A percentile compares a stretch with the other conserved stretches of the same genome.
Evolutionary conservation across 1,139 yeast species (phyloP).

Genomic region (Candida frijolesensis): DNA sequence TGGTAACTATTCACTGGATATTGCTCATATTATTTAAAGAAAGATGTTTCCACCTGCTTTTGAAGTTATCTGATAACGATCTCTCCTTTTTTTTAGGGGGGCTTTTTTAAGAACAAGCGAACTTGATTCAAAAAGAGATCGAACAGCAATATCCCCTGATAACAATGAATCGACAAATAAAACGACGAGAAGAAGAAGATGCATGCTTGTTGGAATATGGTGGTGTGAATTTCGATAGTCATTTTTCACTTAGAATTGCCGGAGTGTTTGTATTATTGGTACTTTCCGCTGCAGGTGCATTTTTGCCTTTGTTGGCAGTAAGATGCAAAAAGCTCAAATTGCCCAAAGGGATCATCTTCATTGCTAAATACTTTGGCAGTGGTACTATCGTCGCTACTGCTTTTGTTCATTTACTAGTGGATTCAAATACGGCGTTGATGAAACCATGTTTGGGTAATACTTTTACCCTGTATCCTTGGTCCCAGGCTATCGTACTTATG

Average conservation of each 20-base stretch:
- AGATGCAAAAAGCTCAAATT: conserved; percentile 22
- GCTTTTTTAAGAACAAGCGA: too few relatives aligned
- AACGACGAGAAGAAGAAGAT: neutral
- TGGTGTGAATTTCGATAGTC: neutral
- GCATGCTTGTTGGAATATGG: neutral
- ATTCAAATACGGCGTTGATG: conserved; percentile 25
- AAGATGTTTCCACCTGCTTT: too few relatives aligned
- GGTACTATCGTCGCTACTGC: conserved; percentile 42
- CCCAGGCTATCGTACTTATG: conserved; percentile 36
- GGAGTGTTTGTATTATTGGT: conserved; percentile 34
- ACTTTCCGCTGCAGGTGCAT: conserved; percentile 33
- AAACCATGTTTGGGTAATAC: conserved; percentile 33
- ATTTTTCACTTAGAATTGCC: conserved; percentile 17
- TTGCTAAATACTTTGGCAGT: conserved; percentile 32
- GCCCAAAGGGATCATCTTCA: conserved; percentile 30
- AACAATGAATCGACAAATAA: neutral
- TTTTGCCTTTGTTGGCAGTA: conserved; percentile 31
- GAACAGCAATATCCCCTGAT: neutral
- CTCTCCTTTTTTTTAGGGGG: too few relatives aligned
- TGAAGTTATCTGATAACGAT: too few relatives aligned
- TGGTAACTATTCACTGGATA: too few relatives aligned
- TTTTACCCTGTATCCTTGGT: conserved; percentile 35
- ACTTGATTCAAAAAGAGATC: neutral
- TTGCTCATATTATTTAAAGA: too few relatives aligned
- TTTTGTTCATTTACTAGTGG: conserved; percentile 36